A percentile compares a stretch with the other conserved stretches of the same genome.
Conservation (phyloP, 2,329 filamentous ascomycete genomes). For the Cryphonectria japonica region DNA sequence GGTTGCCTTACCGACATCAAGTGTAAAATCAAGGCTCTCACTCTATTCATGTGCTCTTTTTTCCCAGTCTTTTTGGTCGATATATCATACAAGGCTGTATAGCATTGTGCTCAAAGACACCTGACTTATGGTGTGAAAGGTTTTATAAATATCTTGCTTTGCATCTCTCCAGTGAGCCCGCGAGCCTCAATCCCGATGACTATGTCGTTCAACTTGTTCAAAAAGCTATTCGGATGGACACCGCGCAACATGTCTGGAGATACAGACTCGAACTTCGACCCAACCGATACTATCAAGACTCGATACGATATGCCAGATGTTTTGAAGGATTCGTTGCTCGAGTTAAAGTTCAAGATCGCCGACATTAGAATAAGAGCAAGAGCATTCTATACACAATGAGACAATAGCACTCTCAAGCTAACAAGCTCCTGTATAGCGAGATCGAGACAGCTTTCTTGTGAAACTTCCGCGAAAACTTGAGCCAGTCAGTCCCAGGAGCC, state of each 20-base stretch:
- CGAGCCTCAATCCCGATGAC: neutral
- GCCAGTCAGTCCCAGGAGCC: neutral
- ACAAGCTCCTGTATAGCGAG: neutral
- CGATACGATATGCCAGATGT: neutral
- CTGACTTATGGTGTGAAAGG: neutral
- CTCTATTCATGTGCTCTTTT: neutral
- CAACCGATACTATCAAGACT: neutral
- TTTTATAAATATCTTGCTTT: neutral
- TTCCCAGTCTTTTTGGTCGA: neutral
- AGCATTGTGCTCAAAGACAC: neutral
- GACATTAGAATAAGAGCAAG: neutral
- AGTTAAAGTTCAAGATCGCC: neutral
- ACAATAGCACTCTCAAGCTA: neutral
- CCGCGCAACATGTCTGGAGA: neutral
- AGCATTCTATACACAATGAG: neutral
- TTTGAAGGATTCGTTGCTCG: neutral
- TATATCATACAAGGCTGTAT: neutral
- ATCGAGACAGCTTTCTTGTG: neutral
- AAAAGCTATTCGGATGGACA: neutral
- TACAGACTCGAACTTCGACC: neutral
- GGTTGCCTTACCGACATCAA: neutral
- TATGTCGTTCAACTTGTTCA: neutral
- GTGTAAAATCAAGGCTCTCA: neutral
- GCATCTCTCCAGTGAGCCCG: neutral
- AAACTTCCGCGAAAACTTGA: neutral